Evolutionary conservation across 2,329 filamentous ascomycete genomes (phyloP).

Genomic region (Zopfia rhizophila): DNA sequence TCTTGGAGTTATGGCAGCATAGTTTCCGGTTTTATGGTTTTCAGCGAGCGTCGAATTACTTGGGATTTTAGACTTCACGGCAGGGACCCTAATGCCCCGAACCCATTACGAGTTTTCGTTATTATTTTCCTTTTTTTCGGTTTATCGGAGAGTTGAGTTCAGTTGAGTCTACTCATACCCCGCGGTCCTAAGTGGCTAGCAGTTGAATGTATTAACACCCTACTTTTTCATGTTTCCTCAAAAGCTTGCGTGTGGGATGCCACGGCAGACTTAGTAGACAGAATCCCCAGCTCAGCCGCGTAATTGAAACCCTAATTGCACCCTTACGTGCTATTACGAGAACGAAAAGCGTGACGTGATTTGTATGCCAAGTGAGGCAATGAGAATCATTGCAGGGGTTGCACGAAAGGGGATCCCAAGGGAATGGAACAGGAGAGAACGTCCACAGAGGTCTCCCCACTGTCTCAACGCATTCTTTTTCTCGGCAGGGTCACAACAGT

Average conservation of each 20-base stretch:
- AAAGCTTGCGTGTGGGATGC: constrained; percentile 24
- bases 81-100: constrained; percentile 32
- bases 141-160: constrained; percentile 31
- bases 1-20: constrained; percentile 49
- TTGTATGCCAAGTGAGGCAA: constrained; percentile 41
- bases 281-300: constrained; percentile 43
- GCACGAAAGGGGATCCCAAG: constrained; percentile 31
- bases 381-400: constrained; percentile 26
- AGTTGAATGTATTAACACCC: constrained; percentile 48
- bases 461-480: constrained; percentile 5
- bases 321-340: constrained; percentile 42
- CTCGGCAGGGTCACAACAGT: constrained; percentile 17
- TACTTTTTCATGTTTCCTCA: constrained; percentile 15
- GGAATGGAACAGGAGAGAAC: constrained; percentile 9
- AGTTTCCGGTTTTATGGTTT: constrained; percentile 34
- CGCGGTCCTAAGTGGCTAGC: constrained; percentile 42
- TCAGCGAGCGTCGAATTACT: constrained; percentile 44
- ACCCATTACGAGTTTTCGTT: constrained; percentile 43
- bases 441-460: constrained; percentile 12
- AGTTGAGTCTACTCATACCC: constrained; percentile 47
- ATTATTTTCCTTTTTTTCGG: constrained; percentile 14
- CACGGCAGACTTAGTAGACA: constrained; percentile 42
- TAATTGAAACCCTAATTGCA: constrained; percentile 43
- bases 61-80: constrained; percentile 39
- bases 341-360: constrained; percentile 49